Conservation (phyloP, 2,329 filamentous ascomycete genomes). For the Pseudogymnoascus sp. region DNA sequence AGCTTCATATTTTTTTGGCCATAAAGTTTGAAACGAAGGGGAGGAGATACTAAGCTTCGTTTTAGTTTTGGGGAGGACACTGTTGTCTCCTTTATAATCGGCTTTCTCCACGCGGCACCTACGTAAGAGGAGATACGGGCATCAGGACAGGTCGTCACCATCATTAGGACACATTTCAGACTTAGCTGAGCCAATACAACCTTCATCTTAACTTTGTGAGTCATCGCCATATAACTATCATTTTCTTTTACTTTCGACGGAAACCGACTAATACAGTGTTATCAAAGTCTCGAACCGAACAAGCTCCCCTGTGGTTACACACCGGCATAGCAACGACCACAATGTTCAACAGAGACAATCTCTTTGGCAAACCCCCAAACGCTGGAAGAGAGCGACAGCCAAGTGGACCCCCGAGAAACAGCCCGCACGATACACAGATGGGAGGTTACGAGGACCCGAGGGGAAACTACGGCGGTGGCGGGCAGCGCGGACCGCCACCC, state of each 20-base stretch:
- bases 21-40: background rate
- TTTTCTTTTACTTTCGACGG: background rate
- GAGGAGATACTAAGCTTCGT: too few species aligned
- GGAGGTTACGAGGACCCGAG: slow-evolving; percentile 22
- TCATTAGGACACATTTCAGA: slow-evolving; percentile 11
- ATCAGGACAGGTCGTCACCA: slow-evolving; percentile 12
- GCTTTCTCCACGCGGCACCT: background rate
- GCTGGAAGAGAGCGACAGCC: slow-evolving; percentile 29
- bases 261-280: slow-evolving; percentile 29
- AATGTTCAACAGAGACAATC: slow-evolving; percentile 37
- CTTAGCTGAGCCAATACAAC: background rate
- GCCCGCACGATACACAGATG: slow-evolving; percentile 24
- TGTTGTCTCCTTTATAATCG: background rate
- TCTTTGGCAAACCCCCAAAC: slow-evolving; percentile 36
- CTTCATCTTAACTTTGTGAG: background rate
- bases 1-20: slow-evolving; percentile 13
- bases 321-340: background rate
- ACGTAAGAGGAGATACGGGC: background rate
- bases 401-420: slow-evolving; percentile 27
- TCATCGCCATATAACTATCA: background rate
- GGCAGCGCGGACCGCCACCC: slow-evolving; percentile 32
- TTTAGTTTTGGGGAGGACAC: background rate
- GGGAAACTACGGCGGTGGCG: slow-evolving; percentile 17
- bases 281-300: slow-evolving; percentile 24
- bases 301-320: background rate